Base-by-base conservation (phyloP, 192 early-diverging fungal species). In the Ramicandelaber brevisporus region DNA sequence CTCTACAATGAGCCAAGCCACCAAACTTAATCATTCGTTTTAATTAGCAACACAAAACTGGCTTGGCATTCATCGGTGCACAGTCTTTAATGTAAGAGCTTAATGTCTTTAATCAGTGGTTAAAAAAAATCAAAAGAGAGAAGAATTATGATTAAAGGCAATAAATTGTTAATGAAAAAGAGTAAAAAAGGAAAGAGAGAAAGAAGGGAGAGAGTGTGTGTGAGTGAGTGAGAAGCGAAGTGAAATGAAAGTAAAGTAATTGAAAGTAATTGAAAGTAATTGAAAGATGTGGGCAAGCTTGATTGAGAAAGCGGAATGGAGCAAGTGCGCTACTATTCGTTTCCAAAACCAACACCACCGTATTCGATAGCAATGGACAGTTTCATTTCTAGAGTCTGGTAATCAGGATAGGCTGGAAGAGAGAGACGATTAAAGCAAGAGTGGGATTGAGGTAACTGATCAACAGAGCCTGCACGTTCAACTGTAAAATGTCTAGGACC, bases 361-460 rank as follows among this genome's bases (percentile, higher is more conserved):
- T n/a, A n/a, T 52, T 97, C 92, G 25, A 97, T 79, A 7, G 92
- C 92, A 34, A 90, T 42, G 9, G 78, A 80, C 41, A 92, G 58
- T 53, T 92, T 76, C 34, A 53, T 53, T 14, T 61, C 56, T 36
- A 81, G 40, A 20, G 68, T 61, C 29, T 84, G 77, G 34, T 77
- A 73, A 15, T 60, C 65, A 21, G 73, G 64, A 50, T 97, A 97
- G 9, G 77, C 75, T 31, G 92, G 92, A 46, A 97, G 56, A 40
- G 93, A 87, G 31, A 97, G 71, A 16, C 92, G 79, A 52, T 97
- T 97, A 57, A 97, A 97, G 47, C 83, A 97, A 6, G 90, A 93
- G 46, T 97, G 90, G 17, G 66, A 67, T 51, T 97, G 92, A 7
- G 90, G 90, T 38, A 97, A 52, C 16, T 68, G 63, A 5, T 68